Evolutionary conservation across 2,329 filamentous ascomycete genomes (phyloP).

Genomic region (Fusarium equiseti): DNA sequence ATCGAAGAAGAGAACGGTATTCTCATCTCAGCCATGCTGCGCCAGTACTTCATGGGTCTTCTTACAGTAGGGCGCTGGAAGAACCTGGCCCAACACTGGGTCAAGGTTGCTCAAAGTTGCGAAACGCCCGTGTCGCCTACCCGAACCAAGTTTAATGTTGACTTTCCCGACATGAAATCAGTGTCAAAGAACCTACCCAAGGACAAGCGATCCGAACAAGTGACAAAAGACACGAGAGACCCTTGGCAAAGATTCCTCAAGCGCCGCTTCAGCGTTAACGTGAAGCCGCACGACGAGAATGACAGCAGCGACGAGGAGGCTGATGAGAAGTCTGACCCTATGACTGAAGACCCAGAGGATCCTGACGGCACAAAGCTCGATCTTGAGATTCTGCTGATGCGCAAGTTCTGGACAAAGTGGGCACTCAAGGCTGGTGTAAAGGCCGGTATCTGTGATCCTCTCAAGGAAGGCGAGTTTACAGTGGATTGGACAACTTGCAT

Average conservation of each 20-base stretch:
- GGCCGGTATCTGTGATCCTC: slow-evolving; percentile 63
- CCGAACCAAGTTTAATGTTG: slow-evolving; percentile 29
- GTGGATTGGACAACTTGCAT: slow-evolving; percentile 86
- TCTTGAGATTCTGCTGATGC: slow-evolving; percentile 71
- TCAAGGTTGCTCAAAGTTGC: slow-evolving; percentile 71
- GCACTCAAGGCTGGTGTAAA: slow-evolving; percentile 74
- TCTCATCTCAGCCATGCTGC: slow-evolving; percentile 85
- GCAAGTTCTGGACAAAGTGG: slow-evolving; percentile 80
- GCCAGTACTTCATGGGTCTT: slow-evolving; percentile 91
- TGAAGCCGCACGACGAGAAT: slow-evolving; percentile 52
- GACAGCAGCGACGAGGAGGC: slow-evolving; percentile 58
- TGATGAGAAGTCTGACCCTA: slow-evolving; percentile 19
- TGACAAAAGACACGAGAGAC: slow-evolving; percentile 40
- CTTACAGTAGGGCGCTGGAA: slow-evolving; percentile 86
- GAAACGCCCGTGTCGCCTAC: slow-evolving; percentile 61
- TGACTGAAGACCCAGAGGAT: slow-evolving; percentile 50
- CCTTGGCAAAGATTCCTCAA: slow-evolving; percentile 56
- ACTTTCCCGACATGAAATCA: slow-evolving; percentile 37
- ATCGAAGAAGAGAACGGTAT: slow-evolving; percentile 90
- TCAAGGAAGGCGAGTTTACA: slow-evolving; percentile 69
- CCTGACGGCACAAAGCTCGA: slow-evolving; percentile 60
- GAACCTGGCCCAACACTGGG: slow-evolving; percentile 78
- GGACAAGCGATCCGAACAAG: slow-evolving; percentile 38
- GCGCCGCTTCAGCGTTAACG: slow-evolving; percentile 51
- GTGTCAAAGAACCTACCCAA: slow-evolving; percentile 42